Base-by-base conservation (phyloP, 306 rosid genomes). In the Corylus americana region DNA sequence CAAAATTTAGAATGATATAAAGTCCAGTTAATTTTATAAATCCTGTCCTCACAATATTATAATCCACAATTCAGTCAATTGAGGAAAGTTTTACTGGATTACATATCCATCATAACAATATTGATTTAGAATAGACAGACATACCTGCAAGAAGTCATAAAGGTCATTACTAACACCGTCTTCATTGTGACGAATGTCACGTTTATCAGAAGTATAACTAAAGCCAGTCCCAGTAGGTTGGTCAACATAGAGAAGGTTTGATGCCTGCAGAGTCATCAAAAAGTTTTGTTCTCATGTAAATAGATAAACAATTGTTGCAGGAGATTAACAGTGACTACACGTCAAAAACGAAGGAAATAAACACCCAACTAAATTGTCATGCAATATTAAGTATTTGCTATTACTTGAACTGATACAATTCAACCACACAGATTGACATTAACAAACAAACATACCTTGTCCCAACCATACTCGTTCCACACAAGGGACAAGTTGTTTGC, bases 191-290 rank as follows among this genome's bases (percentile, higher is more conserved):
- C 98, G 99, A 73, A 91, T 86, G 79, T 95, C 97, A 5, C 91
- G 92, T 27, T 45, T 82, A 77, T 95, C 97, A 42, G 92, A 79
- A 72, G 89, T 91, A 73, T 90, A 95, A 85, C 98, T 95, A 83
- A 95, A 95, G 35, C 99, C 99, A 78, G 99, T 95, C 70, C 99
- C 99, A 77, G 88, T 88, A 54, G 98, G 98, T 81, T 95, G 98
- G 85, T 95, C 98, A 66, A 95, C 97, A 84, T 92, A 95, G 75
- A 95, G 79, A 79, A 95, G 98, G 84, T 95, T 95, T 49, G 99
- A 91, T 9, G 84, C 94, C 99, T 95, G 89, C 77, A 90, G 83
- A 71, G 57, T 78, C 69, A 82, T 25, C 73, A 75, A 82, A 45
- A 44, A 17, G 74, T 68, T 69, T 57, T 49, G 80, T 83, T 69